Base-by-base conservation (phyloP, 805 yeast genomes). In the Pichia gijzeniarum region DNA sequence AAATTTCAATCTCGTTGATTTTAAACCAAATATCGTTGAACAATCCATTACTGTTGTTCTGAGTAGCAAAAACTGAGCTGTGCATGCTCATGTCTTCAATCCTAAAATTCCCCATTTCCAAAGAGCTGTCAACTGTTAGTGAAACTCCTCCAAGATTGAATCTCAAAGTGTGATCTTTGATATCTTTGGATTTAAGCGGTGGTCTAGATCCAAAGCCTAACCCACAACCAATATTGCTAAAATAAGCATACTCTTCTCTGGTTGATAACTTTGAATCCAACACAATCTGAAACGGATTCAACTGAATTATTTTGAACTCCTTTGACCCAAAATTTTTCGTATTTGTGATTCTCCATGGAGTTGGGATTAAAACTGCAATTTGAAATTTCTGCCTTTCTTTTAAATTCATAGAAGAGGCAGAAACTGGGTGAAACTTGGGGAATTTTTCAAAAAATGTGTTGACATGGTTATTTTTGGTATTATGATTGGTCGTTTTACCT, bases 41-140 rank as follows among this genome's bases (percentile, higher is more conserved):
- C 19, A 52, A 63, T 62, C 65, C 52, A 52, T 39, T 40, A n/a
- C 46, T 48, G 7, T 44, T 45, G 22, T 41, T 35, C 10, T 12
- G 19, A 31, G 53, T 60, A 35, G 48, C 55, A 37, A 61, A 55
- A 7, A 76, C 70, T 0, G 73, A 69, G 31, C 59, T 58, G 42
- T 70, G 73, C 9, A 69, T 60, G 9, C 82, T 81, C 5, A 83
- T 81, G 21, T 67, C 54, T 0, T 81, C 84, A 58, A 86, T 83
- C 42, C 96, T 69, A 57, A 91, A 88, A 1, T 78, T 79, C 0
- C 83, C 95, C 65, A 80, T 83, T 61, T 91, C 96, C 53, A 91
- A 67, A 21, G 82, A 74, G 8, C 82, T 73, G 48, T 90, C 96
- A 2, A 91, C 62, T 0, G 93, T 82, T 14, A 91, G 64, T 2